Evolutionary conservation across 345 rosid species (phyloP).

Genomic region (Crucihimalaya himalaica): DNA sequence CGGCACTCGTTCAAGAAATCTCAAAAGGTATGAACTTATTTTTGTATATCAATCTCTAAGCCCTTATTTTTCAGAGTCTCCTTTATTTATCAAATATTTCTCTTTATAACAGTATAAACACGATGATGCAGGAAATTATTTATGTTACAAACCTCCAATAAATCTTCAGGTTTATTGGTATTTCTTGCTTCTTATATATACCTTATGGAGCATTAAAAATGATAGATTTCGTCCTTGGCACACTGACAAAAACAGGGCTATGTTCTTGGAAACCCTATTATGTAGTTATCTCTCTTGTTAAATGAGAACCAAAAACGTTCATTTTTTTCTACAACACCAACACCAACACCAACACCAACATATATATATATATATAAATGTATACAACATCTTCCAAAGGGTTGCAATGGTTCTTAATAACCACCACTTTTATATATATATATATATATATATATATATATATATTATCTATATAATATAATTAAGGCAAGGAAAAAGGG

Average conservation of each 20-base stretch:
- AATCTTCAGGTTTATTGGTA: conserved; percentile 54
- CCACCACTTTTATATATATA: no score
- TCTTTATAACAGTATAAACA: neutral
- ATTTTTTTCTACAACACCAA: no score
- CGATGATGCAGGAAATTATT: conserved; percentile 53
- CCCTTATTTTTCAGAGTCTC: no score
- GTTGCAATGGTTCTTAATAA: no score
- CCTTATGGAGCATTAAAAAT: neutral
- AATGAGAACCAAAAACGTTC: no score
- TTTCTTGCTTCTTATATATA: neutral
- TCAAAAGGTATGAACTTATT: conserved; percentile 18
- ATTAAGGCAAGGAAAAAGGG: no score
- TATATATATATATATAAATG: no score
- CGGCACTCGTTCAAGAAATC: conserved; percentile 54
- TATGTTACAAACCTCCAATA: conserved; percentile 43
- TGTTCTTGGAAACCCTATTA: conserved; percentile 71
- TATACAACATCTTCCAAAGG: no score
- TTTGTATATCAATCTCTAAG: neutral
- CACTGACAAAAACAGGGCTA: conserved; percentile 54
- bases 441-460: no score
- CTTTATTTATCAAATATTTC: neutral
- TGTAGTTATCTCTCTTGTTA: no score
- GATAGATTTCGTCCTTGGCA: conserved; percentile 2
- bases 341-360: no score
- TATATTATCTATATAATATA: no score